Base-by-base conservation (phyloP, 1,284 basidiomycete species). In the Sparassis latifolia region DNA sequence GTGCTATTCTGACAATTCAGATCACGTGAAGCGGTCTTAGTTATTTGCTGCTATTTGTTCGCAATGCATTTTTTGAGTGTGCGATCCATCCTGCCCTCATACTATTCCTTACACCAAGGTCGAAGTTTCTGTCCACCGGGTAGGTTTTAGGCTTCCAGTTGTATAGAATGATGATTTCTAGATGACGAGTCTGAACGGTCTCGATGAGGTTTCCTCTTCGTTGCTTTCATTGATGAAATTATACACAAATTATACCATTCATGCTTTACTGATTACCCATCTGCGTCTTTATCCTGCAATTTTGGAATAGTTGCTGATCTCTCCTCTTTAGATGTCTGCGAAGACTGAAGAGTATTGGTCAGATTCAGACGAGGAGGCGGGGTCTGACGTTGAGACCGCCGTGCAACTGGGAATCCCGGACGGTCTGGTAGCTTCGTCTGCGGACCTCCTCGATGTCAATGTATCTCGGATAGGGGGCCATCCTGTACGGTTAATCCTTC, bases 181-280 rank as follows among this genome's bases (percentile, higher is more conserved):
- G 89, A 91, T 91, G 88, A 91, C 89, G 89, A 91, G 89, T 91
- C 89, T 73, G 89, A 91, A 69, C 59, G 65, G 63, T 62, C 58
- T 60, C 58, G 62, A 62, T 70, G 73, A 76, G 82, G 84, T 78
- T 84, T 80, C 80, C 82, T 78, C 73, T 62, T 66, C 65, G 59
- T 58, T 59, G 60, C 62, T 58, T 64, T 71, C 74, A 55, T 61
- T 86, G 88, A 89, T 79, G 88, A 89, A 62, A 73, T 20, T 20
- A 20, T 20, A 72, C 60, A 63, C 62, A 73, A 69, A 66, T 66
- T 73, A 73, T 86, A 85, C 88, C 88, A 91, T 91, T 92, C 89
- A 91, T 91, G 89, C 86, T 75, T 84, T 77, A 72, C 89, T 91
- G 89, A 91, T 62, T 60, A 65, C 84, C 52, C 59, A 65, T 56